Evolutionary conservation across 352 stramenopile genomes (phyloP).

Genomic region (Pythium dissimile): DNA sequence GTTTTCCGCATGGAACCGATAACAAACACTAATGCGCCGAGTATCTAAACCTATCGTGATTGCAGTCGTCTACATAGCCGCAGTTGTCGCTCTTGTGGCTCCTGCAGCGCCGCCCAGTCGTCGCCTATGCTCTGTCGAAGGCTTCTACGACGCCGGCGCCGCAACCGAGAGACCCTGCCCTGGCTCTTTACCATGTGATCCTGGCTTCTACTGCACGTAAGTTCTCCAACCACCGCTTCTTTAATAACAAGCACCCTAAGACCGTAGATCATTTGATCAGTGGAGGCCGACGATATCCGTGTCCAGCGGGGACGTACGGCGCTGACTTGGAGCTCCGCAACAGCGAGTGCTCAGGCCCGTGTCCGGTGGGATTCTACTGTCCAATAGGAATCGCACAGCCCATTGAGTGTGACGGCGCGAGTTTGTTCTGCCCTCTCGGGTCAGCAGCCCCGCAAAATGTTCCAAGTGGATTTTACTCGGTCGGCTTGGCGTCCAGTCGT

Average conservation of each 20-base stretch:
- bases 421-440: conserved; percentile 58
- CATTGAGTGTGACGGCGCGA: conserved; percentile 36
- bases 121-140: conserved; percentile 37
- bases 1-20: too few relatives aligned
- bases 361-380: conserved; percentile 65
- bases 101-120: too few relatives aligned
- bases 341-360: conserved; percentile 46
- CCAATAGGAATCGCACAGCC: conserved; percentile 32
- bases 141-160: conserved; percentile 43
- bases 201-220: conserved; percentile 65
- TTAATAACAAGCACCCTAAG: neutral
- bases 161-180: conserved; percentile 41
- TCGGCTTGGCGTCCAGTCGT: conserved; percentile 22
- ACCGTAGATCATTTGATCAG: conserved; percentile 22
- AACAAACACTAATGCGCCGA: too few relatives aligned
- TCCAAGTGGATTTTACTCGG: conserved; percentile 35
- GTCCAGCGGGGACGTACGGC: conserved; percentile 64
- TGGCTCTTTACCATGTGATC: conserved; percentile 31
- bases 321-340: conserved; percentile 31
- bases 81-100: too few relatives aligned
- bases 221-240: neutral
- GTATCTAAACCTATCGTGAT: too few relatives aligned
- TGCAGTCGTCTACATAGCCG: too few relatives aligned
- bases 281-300: conserved; percentile 31
- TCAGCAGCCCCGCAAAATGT: neutral